A percentile compares a stretch with the other conserved stretches of the same genome.
phyloP scores from a whole-genome alignment of 2,329 filamentous ascomycete genomes.

The Nigrospora osmanthi region DNA sequence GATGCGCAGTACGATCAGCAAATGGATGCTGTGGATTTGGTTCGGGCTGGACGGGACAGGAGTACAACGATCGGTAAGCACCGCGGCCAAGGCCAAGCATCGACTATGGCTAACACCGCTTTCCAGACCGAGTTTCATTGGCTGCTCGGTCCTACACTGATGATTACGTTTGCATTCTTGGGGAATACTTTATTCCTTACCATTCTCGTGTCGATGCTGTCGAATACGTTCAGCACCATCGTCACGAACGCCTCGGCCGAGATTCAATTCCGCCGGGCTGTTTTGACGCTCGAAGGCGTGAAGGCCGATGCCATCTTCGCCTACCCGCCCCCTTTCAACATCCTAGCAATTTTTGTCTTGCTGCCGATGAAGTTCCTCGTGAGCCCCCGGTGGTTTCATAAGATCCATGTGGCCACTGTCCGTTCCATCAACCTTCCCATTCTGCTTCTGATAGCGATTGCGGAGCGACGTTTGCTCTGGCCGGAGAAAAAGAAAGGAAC shows the following conservation, averaged over 20 bases:
- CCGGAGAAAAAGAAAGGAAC: conserved; percentile 16
- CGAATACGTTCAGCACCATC: conserved; percentile 75
- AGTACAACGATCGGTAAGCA: conserved; percentile 45
- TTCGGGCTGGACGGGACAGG: conserved; percentile 73
- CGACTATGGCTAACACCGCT: conserved; percentile 2
- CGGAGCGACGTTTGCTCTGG: conserved; percentile 67
- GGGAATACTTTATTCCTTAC: conserved; percentile 87
- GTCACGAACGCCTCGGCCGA: conserved; percentile 72
- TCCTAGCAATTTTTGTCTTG: conserved; percentile 65
- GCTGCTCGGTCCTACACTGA: conserved; percentile 69
- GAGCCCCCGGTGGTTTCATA: conserved; percentile 81
- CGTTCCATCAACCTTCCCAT: conserved; percentile 69
- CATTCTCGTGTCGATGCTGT: conserved; percentile 79
- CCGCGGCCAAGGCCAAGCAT: not conserved
- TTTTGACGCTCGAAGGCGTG: conserved; percentile 77
- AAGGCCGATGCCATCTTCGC: conserved; percentile 79
- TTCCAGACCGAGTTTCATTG: conserved; percentile 62
- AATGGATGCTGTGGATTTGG: conserved; percentile 94
- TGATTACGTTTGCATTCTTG: conserved; percentile 78
- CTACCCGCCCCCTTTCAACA: conserved; percentile 77
- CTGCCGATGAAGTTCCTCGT: conserved; percentile 72
- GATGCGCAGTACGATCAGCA: conserved; percentile 55
- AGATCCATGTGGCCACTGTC: conserved; percentile 74
- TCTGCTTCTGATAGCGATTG: conserved; percentile 60
- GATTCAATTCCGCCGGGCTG: conserved; percentile 73